Evolutionary conservation across 2,329 filamentous ascomycete species (phyloP).

Genomic region (Neonectria sp.): DNA sequence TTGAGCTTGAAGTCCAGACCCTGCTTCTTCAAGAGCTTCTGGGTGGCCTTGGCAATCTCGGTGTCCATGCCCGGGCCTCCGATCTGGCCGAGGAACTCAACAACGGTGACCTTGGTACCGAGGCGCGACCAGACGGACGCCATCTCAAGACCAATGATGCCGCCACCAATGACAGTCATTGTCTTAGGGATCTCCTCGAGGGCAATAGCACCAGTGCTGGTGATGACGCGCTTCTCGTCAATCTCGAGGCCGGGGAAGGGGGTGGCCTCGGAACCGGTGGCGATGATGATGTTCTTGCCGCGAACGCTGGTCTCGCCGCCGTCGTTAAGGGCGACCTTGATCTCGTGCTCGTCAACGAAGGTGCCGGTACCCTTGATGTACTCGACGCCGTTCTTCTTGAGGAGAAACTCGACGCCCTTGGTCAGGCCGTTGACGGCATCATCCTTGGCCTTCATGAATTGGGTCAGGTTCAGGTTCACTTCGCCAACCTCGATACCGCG

Average conservation of each 20-base stretch:
- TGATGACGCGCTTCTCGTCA: constrained; percentile 97
- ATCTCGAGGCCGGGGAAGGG: constrained; percentile 97
- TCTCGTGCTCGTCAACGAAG: constrained; percentile 90
- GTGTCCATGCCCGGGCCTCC: constrained; percentile 97
- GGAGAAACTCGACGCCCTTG: constrained; percentile 97
- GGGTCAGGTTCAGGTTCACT: constrained; percentile 93
- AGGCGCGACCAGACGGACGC: constrained; percentile 96
- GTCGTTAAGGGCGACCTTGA: constrained; percentile 91
- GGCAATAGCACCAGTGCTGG: constrained; percentile 94
- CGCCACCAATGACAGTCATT: constrained; percentile 97
- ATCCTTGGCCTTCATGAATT: constrained; percentile 99
- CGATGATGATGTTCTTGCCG: constrained; percentile 98
- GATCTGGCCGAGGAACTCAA: constrained; percentile 96
- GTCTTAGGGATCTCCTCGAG: constrained; percentile 94
- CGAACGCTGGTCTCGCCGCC: constrained; percentile 90
- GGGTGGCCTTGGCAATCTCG: constrained; percentile 90
- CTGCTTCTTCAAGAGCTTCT: constrained; percentile 96
- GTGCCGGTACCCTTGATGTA: constrained; percentile 95
- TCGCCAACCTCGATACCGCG: constrained; percentile 98
- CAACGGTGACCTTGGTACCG: constrained; percentile 94
- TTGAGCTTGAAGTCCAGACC: constrained; percentile 98
- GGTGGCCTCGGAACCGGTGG: constrained; percentile 94
- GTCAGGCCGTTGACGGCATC: constrained; percentile 89
- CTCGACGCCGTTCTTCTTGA: constrained; percentile 99
- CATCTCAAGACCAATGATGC: constrained; percentile 99